Evolutionary conservation across 495 filamentous ascomycete species (phyloP).

Genomic region (Rhizodiscina lignyota): DNA sequence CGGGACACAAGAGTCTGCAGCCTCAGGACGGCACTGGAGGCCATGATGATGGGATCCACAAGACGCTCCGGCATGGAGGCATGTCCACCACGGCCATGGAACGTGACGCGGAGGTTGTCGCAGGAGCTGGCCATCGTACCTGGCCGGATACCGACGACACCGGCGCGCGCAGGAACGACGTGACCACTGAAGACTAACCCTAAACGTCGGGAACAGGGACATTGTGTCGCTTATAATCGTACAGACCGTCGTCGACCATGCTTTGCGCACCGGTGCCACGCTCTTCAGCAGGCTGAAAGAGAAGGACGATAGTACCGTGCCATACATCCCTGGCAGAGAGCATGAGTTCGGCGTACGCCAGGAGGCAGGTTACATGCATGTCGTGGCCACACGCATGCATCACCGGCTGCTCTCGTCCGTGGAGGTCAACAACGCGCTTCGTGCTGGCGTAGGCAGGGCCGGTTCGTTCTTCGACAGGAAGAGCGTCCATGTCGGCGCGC

Average conservation of each 20-base stretch:
- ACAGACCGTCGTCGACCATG: constrained; percentile 38
- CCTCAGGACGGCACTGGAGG: constrained; percentile 29
- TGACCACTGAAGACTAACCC: constrained; percentile 35
- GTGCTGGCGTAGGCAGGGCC: constrained; percentile 20
- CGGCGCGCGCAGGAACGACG: constrained; percentile 30
- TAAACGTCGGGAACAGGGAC: constrained; percentile 33
- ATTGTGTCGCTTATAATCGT: too few relatives aligned
- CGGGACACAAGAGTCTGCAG: constrained; percentile 34
- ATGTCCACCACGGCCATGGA: constrained; percentile 36
- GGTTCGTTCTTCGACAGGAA: constrained; percentile 34
- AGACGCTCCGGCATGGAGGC: constrained; percentile 32
- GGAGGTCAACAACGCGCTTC: neutral
- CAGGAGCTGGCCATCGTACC: neutral
- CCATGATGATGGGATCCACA: constrained; percentile 34
- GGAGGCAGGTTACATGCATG: constrained; percentile 37
- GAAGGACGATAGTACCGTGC: constrained; percentile 33
- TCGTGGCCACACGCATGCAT: constrained; percentile 28
- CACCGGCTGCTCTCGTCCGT: neutral
- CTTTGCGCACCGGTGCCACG: constrained; percentile 32
- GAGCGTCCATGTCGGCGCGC: constrained; percentile 37
- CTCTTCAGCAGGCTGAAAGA: constrained; percentile 40
- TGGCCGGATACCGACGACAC: too few relatives aligned
- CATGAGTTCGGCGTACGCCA: constrained; percentile 31
- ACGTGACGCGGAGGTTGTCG: constrained; percentile 33
- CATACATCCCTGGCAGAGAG: constrained; percentile 19